Conservation (phyloP, 139 green algal species). For the Asterochloris erici region DNA sequence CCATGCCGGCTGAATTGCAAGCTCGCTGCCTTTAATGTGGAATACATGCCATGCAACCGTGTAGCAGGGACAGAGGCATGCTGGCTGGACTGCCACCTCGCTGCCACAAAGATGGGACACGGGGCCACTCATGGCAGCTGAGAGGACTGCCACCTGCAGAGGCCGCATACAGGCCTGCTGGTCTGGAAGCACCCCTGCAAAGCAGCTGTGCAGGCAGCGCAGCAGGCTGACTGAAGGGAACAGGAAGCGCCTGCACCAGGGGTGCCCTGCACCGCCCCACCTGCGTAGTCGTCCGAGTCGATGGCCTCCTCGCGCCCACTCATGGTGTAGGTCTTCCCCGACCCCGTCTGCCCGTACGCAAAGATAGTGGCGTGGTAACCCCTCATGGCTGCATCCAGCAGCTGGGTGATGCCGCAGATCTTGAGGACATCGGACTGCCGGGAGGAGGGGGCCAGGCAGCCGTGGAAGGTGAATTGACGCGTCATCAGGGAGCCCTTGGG, state of each 20-base stretch:
- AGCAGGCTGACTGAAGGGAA: neutral
- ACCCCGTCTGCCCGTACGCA: conserved; percentile 66
- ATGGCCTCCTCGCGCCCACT: conserved; percentile 47
- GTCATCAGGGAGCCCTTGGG: conserved; percentile 1
- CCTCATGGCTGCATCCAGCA: conserved; percentile 78
- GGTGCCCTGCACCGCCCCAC: neutral
- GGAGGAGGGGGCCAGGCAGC: conserved; percentile 29
- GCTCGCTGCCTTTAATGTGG: no score
- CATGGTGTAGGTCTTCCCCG: conserved; percentile 62
- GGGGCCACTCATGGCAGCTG: no score
- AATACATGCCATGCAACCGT: no score
- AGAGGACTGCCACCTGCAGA: neutral
- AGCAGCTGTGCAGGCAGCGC: neutral
- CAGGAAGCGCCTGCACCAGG: neutral
- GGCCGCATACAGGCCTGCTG: neutral
- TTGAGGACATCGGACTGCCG: conserved; percentile 46
- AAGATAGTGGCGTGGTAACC: conserved; percentile 81
- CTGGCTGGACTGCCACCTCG: no score
- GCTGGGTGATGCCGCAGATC: conserved; percentile 54
- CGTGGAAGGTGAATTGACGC: conserved; percentile 42
- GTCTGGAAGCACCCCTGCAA: neutral
- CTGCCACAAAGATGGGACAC: no score
- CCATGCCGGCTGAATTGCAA: no score
- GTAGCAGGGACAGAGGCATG: no score
- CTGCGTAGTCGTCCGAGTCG: conserved; percentile 47